A percentile compares a stretch with the other conserved stretches of the same genome.
These are phyloP conservation scores for Phaffia australis DNA, from an alignment of 768 basidiomycete genomes.

Conservation along the genomic window DNA sequence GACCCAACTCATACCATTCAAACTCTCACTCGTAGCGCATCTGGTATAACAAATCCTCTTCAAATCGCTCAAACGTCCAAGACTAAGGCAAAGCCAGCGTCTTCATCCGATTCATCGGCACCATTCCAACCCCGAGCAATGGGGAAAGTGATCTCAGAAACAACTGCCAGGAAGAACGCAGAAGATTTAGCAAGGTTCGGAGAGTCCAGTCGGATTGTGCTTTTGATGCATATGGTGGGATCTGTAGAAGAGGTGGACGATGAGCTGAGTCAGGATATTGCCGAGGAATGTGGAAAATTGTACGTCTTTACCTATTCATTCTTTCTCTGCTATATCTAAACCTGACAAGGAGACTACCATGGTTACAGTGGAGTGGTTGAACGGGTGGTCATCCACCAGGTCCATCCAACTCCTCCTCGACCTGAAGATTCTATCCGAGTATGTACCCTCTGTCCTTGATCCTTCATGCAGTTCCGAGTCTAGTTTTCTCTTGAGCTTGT, in stretches of 20 bases:
- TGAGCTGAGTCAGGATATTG: constrained; percentile 78
- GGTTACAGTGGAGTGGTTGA: not conserved
- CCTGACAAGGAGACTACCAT: too few species aligned
- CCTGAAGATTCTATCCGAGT: too few species aligned
- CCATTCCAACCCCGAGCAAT: constrained; percentile 60
- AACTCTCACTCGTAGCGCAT: not conserved
- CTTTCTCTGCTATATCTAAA: not conserved
- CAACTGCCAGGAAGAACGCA: constrained; percentile 8
- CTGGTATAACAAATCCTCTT: constrained; percentile 13
- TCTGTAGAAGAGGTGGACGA: constrained; percentile 71
- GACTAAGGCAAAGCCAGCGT: not conserved
- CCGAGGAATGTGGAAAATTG: constrained; percentile 33
- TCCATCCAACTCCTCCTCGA: not conserved
- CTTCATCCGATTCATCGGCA: not conserved
- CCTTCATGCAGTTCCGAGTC: too few species aligned
- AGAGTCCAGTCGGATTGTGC: constrained; percentile 77
- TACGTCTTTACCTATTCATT: not conserved
- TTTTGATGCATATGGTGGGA: constrained; percentile 76
- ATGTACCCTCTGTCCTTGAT: too few species aligned
- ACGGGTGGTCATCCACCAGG: constrained; percentile 1
- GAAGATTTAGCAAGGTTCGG: constrained; percentile 76
- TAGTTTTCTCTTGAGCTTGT: too few species aligned
- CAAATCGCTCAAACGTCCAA: constrained; percentile 8
- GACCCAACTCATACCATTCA: not conserved
- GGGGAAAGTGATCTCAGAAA: constrained; percentile 38